Percentiles rank a stretch among this genome's conserved stretches.
phyloP scores from a whole-genome alignment of 2,329 filamentous ascomycete species.

The Periconia sp. region DNA sequence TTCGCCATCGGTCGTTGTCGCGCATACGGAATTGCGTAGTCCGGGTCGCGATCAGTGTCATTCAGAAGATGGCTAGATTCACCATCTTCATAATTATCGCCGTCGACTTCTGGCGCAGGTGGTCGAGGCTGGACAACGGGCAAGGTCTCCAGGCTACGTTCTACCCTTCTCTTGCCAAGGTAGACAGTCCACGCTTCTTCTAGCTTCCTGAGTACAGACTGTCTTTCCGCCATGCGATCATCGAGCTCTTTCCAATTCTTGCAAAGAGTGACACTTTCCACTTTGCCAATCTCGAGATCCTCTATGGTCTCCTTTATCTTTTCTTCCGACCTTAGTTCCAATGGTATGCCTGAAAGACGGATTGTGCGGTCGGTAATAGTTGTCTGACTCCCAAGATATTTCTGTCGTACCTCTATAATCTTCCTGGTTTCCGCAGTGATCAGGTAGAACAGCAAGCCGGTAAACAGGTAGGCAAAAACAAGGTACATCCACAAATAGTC shows the following conservation, averaged over 20 bases:
- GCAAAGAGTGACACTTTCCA: slow-evolving; percentile 86
- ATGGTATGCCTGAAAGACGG: slow-evolving; percentile 84
- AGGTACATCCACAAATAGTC: slow-evolving; percentile 91
- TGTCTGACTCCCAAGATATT: slow-evolving; percentile 89
- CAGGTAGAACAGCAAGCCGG: slow-evolving; percentile 78
- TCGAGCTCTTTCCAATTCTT: slow-evolving; percentile 87
- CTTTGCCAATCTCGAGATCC: slow-evolving; percentile 84
- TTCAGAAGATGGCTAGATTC: slow-evolving; percentile 68
- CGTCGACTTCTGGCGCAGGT: slow-evolving; percentile 33
- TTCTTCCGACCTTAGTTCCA: slow-evolving; percentile 77
- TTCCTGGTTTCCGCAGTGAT: slow-evolving; percentile 82
- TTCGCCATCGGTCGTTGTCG: slow-evolving; percentile 69
- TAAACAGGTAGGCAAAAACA: slow-evolving; percentile 94
- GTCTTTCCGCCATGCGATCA: slow-evolving; percentile 70
- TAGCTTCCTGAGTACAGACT: slow-evolving; percentile 70
- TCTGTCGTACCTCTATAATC: slow-evolving; percentile 84
- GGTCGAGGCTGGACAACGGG: slow-evolving; percentile 57
- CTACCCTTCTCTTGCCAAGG: slow-evolving; percentile 63
- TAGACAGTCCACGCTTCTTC: slow-evolving; percentile 85
- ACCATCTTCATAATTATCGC: slow-evolving; percentile 50
- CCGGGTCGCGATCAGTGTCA: slow-evolving; percentile 44
- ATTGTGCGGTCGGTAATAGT: slow-evolving; percentile 97
- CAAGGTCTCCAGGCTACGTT: slow-evolving; percentile 55
- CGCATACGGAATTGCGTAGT: slow-evolving; percentile 53
- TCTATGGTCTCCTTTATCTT: slow-evolving; percentile 88